Base-by-base conservation (phyloP, 306 rosid genomes). In the Vicia villosa region DNA sequence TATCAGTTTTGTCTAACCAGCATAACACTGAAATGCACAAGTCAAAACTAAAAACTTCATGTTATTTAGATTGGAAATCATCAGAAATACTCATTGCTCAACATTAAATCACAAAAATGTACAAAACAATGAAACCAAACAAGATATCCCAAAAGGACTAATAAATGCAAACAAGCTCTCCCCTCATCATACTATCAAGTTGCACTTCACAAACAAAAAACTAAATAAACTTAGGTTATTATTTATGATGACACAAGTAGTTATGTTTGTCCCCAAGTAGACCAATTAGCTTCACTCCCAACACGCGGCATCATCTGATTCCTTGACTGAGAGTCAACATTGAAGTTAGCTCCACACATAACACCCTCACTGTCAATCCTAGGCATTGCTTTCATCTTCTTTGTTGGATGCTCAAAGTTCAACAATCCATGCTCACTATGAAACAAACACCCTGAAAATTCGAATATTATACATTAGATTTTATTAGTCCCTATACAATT, bases 211-310 rank as follows among this genome's bases (percentile, higher is more conserved):
- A n/a, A n/a, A n/a, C n/a, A n/a, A n/a, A n/a, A n/a, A n/a, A n/a
- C 41, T 51, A 34, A 55, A 45, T 2, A 13, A 13, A 37, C 71
- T 62, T 55, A 8, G 59, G 15, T 37, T 51, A 57, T 74, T n/a
- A n/a, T n/a, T n/a, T 0, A 64, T 50, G 8, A 17, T 62, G 46
- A 66, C 6, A 56, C n/a, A 0, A 26, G 7, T 76, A 63, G 50
- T 47, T 20, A 15, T 4, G 59, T 1, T 8, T 75, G 69, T 15
- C 88, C 89, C 95, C 97, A 91, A 12, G 77, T 24, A 11, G 95
- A 83, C 95, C 99, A 91, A 71, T 94, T 89, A 63, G 99, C 97
- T 79, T 89, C 99, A 65, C 99, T 94, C 1, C 99, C 99, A 9
- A 94, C 99, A 79, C 99, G 97, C 5, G 99, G 96, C 95, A 94